Percentiles rank a stretch among this genome's conserved stretches.
Evolutionary conservation across 1,284 basidiomycete genomes (phyloP).

Genomic region (Afroboletus lepidellus): DNA sequence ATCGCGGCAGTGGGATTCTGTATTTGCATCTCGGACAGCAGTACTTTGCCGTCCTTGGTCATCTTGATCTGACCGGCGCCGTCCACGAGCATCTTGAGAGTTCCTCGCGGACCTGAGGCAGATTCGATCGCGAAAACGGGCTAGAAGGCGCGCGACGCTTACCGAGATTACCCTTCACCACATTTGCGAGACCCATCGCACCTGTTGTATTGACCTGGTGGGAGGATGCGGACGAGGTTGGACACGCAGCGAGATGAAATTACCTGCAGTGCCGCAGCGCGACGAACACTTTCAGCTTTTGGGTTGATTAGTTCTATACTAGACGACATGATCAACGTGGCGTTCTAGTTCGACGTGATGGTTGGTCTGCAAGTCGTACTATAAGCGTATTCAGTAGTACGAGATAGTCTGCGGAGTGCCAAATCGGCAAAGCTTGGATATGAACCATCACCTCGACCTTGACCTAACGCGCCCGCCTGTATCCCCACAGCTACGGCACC

Average conservation of each 20-base stretch:
- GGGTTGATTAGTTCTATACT: constrained; percentile 94
- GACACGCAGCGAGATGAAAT: constrained; percentile 29
- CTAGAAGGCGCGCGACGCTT: constrained; percentile 28
- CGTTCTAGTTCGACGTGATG: constrained; percentile 20
- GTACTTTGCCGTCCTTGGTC: constrained; percentile 99
- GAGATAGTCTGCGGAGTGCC: constrained; percentile 29
- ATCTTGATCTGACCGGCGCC: constrained; percentile 99
- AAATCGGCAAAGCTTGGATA: constrained; percentile 32
- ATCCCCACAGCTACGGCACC: constrained; percentile 36
- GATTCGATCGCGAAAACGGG: constrained; percentile 18
- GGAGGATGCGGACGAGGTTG: constrained; percentile 20
- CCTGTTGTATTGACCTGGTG: constrained; percentile 83
- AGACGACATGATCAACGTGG: constrained; percentile 57
- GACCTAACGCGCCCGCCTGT: constrained; percentile 29
- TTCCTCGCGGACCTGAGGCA: constrained; percentile 82
- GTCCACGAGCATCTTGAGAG: constrained; percentile 99
- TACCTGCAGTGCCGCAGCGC: constrained; percentile 93
- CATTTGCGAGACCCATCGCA: constrained; percentile 95
- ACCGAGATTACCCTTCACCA: constrained; percentile 97
- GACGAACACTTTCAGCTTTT: constrained; percentile 91
- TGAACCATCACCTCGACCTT: constrained; percentile 33
- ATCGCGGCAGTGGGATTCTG: constrained; percentile 99
- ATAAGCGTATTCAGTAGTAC: background rate
- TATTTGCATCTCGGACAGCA: constrained; percentile 99
- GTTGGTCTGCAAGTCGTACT: constrained; percentile 10